These are phyloP conservation scores for Chaetomium strumarium DNA, from an alignment of 2,329 filamentous ascomycete species.

Conservation along the genomic window DNA sequence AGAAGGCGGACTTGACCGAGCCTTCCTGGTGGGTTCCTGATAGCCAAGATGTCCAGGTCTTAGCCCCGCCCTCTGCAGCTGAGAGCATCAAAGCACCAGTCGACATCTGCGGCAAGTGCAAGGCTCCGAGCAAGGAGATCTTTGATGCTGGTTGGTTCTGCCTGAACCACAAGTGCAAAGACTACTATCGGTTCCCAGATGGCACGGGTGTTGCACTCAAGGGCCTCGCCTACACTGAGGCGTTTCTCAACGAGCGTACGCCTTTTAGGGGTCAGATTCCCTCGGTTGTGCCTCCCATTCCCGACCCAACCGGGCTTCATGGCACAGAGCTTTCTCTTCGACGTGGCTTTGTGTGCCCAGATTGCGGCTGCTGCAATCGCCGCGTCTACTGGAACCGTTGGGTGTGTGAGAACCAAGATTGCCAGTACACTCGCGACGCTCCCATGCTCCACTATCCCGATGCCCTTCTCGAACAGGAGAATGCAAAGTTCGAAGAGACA, in stretches of 20 bases:
- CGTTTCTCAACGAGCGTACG: slow-evolving; percentile 52
- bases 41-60: slow-evolving; percentile 1
- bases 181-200: slow-evolving; percentile 42
- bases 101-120: slow-evolving; percentile 38
- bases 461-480: slow-evolving; percentile 17
- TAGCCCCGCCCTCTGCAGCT: slow-evolving; percentile 11
- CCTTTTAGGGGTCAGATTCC: slow-evolving; percentile 33
- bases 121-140: slow-evolving; percentile 32
- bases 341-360: slow-evolving; percentile 60
- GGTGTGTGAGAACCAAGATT: slow-evolving; percentile 49
- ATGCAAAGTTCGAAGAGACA: slow-evolving; percentile 15
- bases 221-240: slow-evolving; percentile 45
- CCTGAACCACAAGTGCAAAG: slow-evolving; percentile 37
- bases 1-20: slow-evolving; percentile 50
- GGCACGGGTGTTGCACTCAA: slow-evolving; percentile 20
- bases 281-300: slow-evolving; percentile 34
- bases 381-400: slow-evolving; percentile 57
- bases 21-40: slow-evolving; percentile 53
- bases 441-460: slow-evolving; percentile 19
- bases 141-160: slow-evolving; percentile 30
- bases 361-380: slow-evolving; percentile 56
- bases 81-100: slow-evolving; percentile 3
- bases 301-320: slow-evolving; percentile 31
- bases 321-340: slow-evolving; percentile 49
- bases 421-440: slow-evolving; percentile 35